Base-by-base conservation (phyloP, 371 early-diverging fungal genomes). In the Lichtheimia hyalospora region DNA sequence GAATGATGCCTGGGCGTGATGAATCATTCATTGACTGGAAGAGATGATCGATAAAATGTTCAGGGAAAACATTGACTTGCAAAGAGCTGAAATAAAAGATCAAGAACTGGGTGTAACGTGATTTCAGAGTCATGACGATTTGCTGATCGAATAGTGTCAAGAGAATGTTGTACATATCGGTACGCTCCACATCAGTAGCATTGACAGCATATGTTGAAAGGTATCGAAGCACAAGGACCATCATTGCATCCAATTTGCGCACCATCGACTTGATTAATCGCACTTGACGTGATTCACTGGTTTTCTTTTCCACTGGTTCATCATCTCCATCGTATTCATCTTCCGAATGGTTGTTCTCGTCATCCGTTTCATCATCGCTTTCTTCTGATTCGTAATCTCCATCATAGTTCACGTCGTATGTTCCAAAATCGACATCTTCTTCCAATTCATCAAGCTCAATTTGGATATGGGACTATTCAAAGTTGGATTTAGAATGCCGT, bases 61-160 rank as follows among this genome's bases (percentile, higher is more conserved):
- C 93, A 0, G 91, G 81, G 58, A 88, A 94, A 0, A 63, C 60
- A 52, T 74, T 65, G 10, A 77, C 54, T 52, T 89, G 81, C 23
- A 89, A 65, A 3, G 94, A 89, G 49, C 89, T 85, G 48, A 84
- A 76, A 72, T 93, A 93, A 64, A 97, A 98, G 43, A 93, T 60
- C 21, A 96, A 62, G 63, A 97, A 97, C 68, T 98, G 98, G 0
- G 93, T 91, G 76, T 93, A 94, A 12, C 96, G 86, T 24, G 94
- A 92, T 61, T 90, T 92, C 70, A 93, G 86, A 0, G 96, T 97
- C 12, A 90, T 90, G 48, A 97, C 72, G 28, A 97, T 80, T 12
- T 84, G 75, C 44, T 84, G 74, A 58, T 92, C 92, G 68, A 97
- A 98, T 23, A 94, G 83, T 25, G 83, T 83, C 23, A 96, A 69